Conservation (phyloP, 805 yeast species). For the Schwanniomyces pseudopolymorphus region DNA sequence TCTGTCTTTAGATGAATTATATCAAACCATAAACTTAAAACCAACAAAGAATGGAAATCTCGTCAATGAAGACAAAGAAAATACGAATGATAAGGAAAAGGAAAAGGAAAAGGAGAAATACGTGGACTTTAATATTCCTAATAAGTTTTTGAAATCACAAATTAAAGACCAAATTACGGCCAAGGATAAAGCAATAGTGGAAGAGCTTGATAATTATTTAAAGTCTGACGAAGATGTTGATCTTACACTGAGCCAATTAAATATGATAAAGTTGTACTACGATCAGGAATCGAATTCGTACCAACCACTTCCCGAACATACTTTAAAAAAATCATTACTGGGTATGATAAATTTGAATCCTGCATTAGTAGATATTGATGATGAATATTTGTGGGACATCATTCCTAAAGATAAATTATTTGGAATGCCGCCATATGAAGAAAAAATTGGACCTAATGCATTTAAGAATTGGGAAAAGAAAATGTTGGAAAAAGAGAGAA, state of each 20-base stretch:
- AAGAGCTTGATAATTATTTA: constrained; percentile 22
- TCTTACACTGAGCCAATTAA: constrained; percentile 19
- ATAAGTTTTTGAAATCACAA: constrained; percentile 20
- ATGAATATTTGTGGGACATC: constrained; percentile 40
- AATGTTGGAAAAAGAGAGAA: constrained; percentile 19
- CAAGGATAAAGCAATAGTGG: constrained; percentile 24
- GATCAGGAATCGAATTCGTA: constrained; percentile 26
- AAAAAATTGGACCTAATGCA: constrained; percentile 18
- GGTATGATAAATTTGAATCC: constrained; percentile 40
- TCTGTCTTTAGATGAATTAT: constrained; percentile 17
- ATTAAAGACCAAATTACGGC: constrained; percentile 18
- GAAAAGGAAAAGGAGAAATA: constrained; percentile 3
- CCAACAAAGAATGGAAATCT: too few species aligned
- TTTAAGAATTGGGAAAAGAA: constrained; percentile 38
- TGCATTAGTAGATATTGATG: constrained; percentile 33
- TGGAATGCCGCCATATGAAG: constrained; percentile 36
- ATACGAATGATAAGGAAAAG: neutral
- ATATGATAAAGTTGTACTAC: constrained; percentile 23
- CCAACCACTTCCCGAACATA: constrained; percentile 34
- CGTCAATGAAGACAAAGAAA: too few species aligned
- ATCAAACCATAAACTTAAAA: constrained; percentile 11
- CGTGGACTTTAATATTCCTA: constrained; percentile 27
- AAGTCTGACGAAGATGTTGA: constrained; percentile 23
- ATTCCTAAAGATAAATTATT: constrained; percentile 34
- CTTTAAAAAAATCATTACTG: constrained; percentile 36